Percentiles rank a stretch among this genome's conserved stretches.
phyloP scores from a whole-genome alignment of 2,329 filamentous ascomycete genomes.

The Hymenoscyphus occultus region DNA sequence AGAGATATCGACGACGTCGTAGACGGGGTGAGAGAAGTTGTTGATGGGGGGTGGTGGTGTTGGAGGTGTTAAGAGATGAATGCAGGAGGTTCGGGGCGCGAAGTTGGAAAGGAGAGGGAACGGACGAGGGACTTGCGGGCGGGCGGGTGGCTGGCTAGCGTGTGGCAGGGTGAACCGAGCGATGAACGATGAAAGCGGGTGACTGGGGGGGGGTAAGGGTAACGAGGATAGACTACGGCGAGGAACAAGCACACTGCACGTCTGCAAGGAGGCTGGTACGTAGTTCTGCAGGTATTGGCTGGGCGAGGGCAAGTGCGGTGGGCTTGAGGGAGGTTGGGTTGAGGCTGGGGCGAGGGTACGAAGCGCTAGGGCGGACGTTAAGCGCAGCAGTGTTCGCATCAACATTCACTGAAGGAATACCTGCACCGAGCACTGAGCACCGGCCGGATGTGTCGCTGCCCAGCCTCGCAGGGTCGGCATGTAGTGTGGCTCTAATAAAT shows the following conservation, averaged over 20 bases:
- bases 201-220: too few relatives aligned
- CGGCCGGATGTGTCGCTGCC: neutral
- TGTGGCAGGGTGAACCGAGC: constrained; percentile 2
- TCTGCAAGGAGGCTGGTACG: neutral
- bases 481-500: neutral
- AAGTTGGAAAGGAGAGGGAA: neutral
- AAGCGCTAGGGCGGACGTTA: neutral
- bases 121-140: neutral
- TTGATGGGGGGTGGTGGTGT: constrained; percentile 3
- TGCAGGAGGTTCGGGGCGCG: neutral
- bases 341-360: neutral
- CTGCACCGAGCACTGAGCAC: too few relatives aligned
- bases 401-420: neutral
- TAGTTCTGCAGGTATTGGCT: neutral
- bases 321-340: neutral
- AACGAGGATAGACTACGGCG: neutral
- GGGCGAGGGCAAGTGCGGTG: neutral
- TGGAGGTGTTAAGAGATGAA: neutral
- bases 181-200: neutral
- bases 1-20: constrained; percentile 3
- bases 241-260: neutral
- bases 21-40: neutral
- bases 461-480: too few relatives aligned
- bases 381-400: neutral
- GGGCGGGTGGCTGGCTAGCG: neutral